These are phyloP conservation scores for Gossypioides kirkii DNA, from an alignment of 345 rosid species.

Conservation along the genomic window DNA sequence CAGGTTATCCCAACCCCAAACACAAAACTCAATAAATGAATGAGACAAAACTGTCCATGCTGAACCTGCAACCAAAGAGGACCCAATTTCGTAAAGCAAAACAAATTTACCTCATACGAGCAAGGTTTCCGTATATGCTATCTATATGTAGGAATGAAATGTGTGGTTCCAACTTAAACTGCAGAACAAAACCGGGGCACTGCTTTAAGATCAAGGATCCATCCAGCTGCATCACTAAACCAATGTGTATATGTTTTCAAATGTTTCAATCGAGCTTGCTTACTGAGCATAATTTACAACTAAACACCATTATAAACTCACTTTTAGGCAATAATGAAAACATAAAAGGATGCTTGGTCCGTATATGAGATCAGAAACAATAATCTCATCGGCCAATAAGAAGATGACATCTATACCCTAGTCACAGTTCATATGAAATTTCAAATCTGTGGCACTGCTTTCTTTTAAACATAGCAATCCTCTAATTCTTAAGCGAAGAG, in stretches of 20 bases:
- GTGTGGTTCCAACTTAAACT: not conserved
- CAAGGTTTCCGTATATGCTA: not conserved
- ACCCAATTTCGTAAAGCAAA: not conserved
- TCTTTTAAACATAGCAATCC: not conserved
- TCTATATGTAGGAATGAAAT: not conserved
- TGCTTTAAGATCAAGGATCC: not conserved
- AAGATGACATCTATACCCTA: not conserved
- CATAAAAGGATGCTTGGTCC: too few species aligned
- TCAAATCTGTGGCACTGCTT: not conserved
- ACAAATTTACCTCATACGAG: constrained; percentile 1
- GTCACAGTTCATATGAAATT: not conserved
- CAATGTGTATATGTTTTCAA: not conserved
- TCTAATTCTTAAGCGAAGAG: not conserved
- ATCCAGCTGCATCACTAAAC: not conserved
- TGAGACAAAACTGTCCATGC: constrained; percentile 98
- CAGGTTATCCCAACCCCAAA: constrained; percentile 99
- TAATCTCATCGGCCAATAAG: not conserved
- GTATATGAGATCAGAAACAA: not conserved
- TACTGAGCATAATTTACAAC: not conserved
- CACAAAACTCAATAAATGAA: constrained; percentile 77
- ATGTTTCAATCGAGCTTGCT: not conserved
- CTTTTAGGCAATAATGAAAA: not conserved
- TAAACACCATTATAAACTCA: not conserved
- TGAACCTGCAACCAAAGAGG: constrained; percentile 53
- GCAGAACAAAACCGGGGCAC: not conserved